Evolutionary conservation across 2,329 filamentous ascomycete genomes (phyloP), one percentile per base, ranked within the genome.

Genomic region (Metarhizium anisopliae): DNA sequence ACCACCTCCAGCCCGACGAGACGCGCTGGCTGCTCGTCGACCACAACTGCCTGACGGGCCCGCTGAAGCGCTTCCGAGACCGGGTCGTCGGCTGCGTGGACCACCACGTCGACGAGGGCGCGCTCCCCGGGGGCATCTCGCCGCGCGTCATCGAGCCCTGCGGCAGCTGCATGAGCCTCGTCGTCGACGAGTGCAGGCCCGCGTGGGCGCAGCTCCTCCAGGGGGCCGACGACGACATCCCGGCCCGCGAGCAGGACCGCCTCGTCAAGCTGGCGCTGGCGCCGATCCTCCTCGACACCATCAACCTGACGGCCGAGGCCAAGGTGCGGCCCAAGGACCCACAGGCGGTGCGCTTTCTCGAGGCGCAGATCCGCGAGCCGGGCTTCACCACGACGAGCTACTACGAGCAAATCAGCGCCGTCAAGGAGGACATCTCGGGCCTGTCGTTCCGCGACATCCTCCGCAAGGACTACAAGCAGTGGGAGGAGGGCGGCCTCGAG

Each of bases 391-490:
- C 81, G 6, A 67, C 72, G 0, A 66, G 58, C 3, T 89, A 85
- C 67, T 89, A 81, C 65, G 67, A 77, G 4, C 72, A 81, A 55
- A 77, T 92, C 30, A 74, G 77, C 1, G 69, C 69, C 5, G 84
- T 88, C 5, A 92, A 92, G 69, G 79, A 83, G 59, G 81, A 90
- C 61, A 77, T 94, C 53, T 80, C 78, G 2, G 62, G 66, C 0
- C 71, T 94, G 50, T 74, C 71, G 42, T 69, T 90, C 61, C 72
- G 78, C 25, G 89, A 92, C 62, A 79, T 92, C 43, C 70, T 93
- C 53, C 78, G 87, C 60, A 93, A 93, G 68, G 89, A 95, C 71
- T 95, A 92, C 72, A 95, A 95, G 72, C 79, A 88, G 65, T 94
- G 89, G 89, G 72, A 72, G 11, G 81, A 83, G 55, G 72, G 73